phyloP scores from a whole-genome alignment of 495 filamentous ascomycete species.

The Penicillium fimorum region DNA sequence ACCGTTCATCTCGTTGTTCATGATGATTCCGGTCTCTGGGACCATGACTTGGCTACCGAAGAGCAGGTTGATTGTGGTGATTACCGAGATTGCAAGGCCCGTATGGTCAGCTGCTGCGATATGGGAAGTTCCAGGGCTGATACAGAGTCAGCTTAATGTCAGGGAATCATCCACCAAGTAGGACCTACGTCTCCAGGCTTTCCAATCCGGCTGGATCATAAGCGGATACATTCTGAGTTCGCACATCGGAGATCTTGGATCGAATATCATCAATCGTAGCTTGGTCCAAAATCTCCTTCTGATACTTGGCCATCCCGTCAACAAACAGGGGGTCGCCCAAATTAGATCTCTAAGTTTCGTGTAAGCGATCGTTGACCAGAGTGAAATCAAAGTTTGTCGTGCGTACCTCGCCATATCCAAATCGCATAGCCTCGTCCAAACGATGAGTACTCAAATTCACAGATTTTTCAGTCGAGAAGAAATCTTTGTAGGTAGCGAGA shows the following conservation, averaged over 20 bases:
- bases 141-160: not conserved
- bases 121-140: conserved; percentile 70
- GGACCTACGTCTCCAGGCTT: conserved; percentile 55
- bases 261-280: conserved; percentile 58
- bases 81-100: conserved; percentile 70
- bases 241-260: conserved; percentile 63
- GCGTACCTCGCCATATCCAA: conserved; percentile 70
- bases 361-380: conserved; percentile 8
- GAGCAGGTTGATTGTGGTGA: conserved; percentile 80
- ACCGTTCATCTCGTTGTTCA: conserved; percentile 96
- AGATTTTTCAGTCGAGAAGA: conserved; percentile 48
- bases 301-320: conserved; percentile 57
- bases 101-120: conserved; percentile 65
- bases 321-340: conserved; percentile 81
- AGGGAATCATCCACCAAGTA: not conserved
- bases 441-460: conserved; percentile 71
- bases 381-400: not conserved
- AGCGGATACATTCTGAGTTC: conserved; percentile 63
- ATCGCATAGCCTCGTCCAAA: conserved; percentile 81
- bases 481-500: conserved; percentile 65
- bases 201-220: conserved; percentile 67
- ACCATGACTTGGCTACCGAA: conserved; percentile 79
- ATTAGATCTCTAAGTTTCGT: conserved; percentile 48
- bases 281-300: conserved; percentile 62
- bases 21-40: conserved; percentile 78